These are phyloP conservation scores for Phytophthora crassamura DNA, from an alignment of 352 stramenopile species.

Conservation along the genomic window DNA sequence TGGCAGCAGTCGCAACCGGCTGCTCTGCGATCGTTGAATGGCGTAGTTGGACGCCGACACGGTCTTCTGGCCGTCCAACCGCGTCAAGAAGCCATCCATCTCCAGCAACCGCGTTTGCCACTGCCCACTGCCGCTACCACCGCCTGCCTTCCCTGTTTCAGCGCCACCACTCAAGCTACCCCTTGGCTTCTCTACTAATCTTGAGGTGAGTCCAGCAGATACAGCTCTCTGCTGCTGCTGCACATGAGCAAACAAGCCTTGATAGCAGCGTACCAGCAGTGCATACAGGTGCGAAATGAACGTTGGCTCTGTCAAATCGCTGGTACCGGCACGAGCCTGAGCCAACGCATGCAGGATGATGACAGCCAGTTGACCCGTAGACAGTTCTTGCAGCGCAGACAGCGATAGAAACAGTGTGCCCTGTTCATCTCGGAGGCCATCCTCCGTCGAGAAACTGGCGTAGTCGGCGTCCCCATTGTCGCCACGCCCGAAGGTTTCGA, in stretches of 20 bases:
- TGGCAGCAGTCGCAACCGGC: conserved; percentile 34
- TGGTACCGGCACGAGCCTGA: conserved; percentile 32
- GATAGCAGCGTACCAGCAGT: conserved; percentile 67
- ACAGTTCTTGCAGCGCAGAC: conserved; percentile 44
- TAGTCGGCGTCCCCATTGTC: conserved; percentile 14
- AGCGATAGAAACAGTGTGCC: conserved; percentile 44
- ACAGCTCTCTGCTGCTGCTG: conserved; percentile 14
- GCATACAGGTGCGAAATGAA: conserved; percentile 62
- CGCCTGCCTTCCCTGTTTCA: conserved; percentile 1
- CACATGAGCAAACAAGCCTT: conserved; percentile 53
- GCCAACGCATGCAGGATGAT: conserved; percentile 63
- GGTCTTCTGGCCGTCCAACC: conserved; percentile 19
- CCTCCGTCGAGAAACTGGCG: conserved; percentile 16
- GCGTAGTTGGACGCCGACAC: background rate
- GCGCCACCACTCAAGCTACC: conserved; percentile 5
- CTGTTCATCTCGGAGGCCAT: background rate
- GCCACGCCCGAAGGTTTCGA: conserved; percentile 20
- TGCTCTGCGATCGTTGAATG: conserved; percentile 26
- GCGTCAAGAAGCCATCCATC: conserved; percentile 63
- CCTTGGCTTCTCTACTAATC: background rate
- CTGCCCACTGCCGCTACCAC: conserved; percentile 1
- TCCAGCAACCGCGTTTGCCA: conserved; percentile 57
- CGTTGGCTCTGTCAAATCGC: conserved; percentile 52
- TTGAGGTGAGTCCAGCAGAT: background rate
- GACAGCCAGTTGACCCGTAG: conserved; percentile 59